A percentile compares a stretch with the other conserved stretches of the same genome.
These are phyloP conservation scores for Cylindrotheca fusiformis DNA, from an alignment of 108 stramenopile genomes.

Conservation along the genomic window DNA sequence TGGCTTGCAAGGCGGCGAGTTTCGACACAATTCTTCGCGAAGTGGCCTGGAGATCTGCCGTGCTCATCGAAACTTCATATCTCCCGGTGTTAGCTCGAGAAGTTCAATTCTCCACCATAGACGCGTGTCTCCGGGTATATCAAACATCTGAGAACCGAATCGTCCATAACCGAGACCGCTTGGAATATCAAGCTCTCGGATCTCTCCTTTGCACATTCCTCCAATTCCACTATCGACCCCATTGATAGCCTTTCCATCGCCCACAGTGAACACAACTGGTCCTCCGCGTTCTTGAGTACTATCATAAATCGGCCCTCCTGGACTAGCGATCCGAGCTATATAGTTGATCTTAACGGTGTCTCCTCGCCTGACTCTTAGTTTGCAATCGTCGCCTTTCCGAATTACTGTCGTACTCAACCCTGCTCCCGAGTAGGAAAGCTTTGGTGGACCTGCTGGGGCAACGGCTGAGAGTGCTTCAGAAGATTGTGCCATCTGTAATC, in stretches of 20 bases:
- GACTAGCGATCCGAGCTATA: slow-evolving; percentile 30
- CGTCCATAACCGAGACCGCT: slow-evolving; percentile 17
- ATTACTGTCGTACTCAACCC: slow-evolving; percentile 17
- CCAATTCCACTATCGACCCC: slow-evolving; percentile 25
- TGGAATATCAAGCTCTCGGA: slow-evolving; percentile 29
- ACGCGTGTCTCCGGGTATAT: slow-evolving; percentile 31
- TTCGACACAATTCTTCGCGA: too few relatives aligned
- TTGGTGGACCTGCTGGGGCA: neutral
- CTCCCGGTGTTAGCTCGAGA: slow-evolving; percentile 15
- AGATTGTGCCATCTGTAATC: neutral
- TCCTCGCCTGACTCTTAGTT: slow-evolving; percentile 13
- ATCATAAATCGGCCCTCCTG: slow-evolving; percentile 31
- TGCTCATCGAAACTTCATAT: slow-evolving; percentile 9
- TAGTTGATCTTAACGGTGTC: slow-evolving; percentile 23
- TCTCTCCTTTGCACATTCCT: slow-evolving; percentile 33
- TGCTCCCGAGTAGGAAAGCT: slow-evolving; percentile 4
- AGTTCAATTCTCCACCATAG: slow-evolving; percentile 38
- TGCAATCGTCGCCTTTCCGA: slow-evolving; percentile 11
- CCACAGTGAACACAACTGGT: slow-evolving; percentile 21
- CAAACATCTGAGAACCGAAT: slow-evolving; percentile 26
- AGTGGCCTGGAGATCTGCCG: too few relatives aligned
- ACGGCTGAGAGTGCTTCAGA: neutral
- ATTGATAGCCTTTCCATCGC: slow-evolving; percentile 15
- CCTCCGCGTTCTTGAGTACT: slow-evolving; percentile 18
- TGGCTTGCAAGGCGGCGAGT: too few relatives aligned